These are phyloP conservation scores for Boletus speciosus DNA, from an alignment of 768 basidiomycete genomes.

Conservation along the genomic window DNA sequence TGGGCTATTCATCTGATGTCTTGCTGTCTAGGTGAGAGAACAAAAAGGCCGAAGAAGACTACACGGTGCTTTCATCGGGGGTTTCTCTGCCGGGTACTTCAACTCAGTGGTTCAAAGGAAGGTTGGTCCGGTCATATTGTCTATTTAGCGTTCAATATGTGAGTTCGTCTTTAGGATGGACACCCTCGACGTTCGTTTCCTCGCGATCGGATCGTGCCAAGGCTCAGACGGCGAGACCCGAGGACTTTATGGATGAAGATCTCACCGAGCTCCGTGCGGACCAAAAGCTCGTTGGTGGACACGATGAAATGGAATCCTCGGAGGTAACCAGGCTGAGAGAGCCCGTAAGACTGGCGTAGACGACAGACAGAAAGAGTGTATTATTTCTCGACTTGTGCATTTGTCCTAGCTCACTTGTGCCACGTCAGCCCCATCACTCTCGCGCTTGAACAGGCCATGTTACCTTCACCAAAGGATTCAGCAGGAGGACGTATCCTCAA, in stretches of 20 bases:
- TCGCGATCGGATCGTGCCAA: conserved; percentile 76
- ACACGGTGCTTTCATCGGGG: conserved; percentile 99
- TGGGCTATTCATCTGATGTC: conserved; percentile 19
- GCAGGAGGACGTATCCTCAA: conserved; percentile 81
- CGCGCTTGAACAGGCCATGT: conserved; percentile 61
- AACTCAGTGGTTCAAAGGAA: conserved; percentile 94
- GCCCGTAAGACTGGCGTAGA: conserved; percentile 31
- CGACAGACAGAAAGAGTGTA: conserved; percentile 40
- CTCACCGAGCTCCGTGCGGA: conserved; percentile 68
- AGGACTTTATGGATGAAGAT: conserved; percentile 95
- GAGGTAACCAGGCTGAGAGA: conserved; percentile 49
- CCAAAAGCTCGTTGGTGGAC: conserved; percentile 70
- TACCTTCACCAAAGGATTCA: conserved; percentile 74
- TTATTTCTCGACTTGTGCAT: neutral
- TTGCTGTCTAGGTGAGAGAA: conserved; percentile 66
- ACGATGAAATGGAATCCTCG: conserved; percentile 72
- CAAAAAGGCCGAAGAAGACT: conserved; percentile 87
- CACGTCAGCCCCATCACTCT: conserved; percentile 56
- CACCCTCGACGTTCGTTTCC: conserved; percentile 89
- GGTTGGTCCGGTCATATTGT: conserved; percentile 44
- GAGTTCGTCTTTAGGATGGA: conserved; percentile 68
- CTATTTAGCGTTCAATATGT: neutral
- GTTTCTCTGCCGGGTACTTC: conserved; percentile 97
- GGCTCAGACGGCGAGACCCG: conserved; percentile 55
- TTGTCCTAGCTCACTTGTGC: neutral